These are phyloP conservation scores for Coriaria nepalensis DNA, from an alignment of 306 rosid genomes.

Conservation along the genomic window DNA sequence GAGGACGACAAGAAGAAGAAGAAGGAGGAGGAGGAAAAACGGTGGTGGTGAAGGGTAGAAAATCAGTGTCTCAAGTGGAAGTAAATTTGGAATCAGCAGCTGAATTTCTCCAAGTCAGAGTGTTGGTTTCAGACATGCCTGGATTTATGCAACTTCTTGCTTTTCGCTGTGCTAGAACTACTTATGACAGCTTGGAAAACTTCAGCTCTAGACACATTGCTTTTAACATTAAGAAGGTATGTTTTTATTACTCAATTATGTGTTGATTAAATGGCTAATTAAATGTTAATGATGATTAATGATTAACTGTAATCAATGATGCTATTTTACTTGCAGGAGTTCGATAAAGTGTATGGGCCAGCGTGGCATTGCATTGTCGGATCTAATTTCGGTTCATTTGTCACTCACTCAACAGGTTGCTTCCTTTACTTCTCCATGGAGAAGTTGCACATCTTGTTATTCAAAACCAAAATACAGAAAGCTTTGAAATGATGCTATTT, in stretches of 20 bases:
- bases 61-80: constrained; percentile 81
- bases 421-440: constrained; percentile 90
- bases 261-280: no score
- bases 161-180: constrained; percentile 69
- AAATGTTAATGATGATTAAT: no score
- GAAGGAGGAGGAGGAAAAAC: constrained; percentile 17
- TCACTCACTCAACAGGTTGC: constrained; percentile 89
- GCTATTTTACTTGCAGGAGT: constrained; percentile 60
- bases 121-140: constrained; percentile 82
- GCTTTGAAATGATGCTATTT: constrained; percentile 33
- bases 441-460: constrained; percentile 55
- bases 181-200: constrained; percentile 65
- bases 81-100: constrained; percentile 43
- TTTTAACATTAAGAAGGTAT: constrained; percentile 80
- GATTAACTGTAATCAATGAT: neutral
- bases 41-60: constrained; percentile 35
- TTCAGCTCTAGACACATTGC: constrained; percentile 71
- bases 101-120: constrained; percentile 62
- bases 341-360: constrained; percentile 84
- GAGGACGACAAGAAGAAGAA: no score
- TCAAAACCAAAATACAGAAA: constrained; percentile 74
- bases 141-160: constrained; percentile 88
- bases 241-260: no score
- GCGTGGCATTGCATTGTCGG: constrained; percentile 99
- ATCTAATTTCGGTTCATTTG: constrained; percentile 86